phyloP scores from a whole-genome alignment of 31 red algal genomes.

The Porphyra umbilicalis region DNA sequence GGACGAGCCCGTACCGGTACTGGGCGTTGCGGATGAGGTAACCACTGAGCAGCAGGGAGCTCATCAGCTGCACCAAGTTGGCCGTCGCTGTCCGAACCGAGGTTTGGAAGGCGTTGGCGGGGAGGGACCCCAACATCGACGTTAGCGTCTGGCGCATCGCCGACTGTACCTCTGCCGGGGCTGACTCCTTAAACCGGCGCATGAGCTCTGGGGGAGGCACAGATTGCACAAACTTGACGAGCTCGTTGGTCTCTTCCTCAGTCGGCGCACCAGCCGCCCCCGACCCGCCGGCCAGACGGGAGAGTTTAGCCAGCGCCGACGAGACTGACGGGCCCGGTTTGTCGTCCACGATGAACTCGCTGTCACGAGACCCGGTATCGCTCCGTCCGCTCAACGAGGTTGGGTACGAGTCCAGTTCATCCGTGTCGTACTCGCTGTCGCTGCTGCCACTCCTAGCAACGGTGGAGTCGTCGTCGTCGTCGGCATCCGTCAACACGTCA shows the following conservation, averaged over 20 bases:
- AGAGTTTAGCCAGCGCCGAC: neutral
- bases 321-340: neutral
- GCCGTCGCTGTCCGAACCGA: constrained; percentile 56
- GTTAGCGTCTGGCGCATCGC: constrained; percentile 78
- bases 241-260: constrained; percentile 40
- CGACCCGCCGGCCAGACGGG: neutral
- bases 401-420: neutral
- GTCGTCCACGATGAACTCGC: constrained; percentile 47
- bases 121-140: constrained; percentile 74
- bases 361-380: constrained; percentile 52
- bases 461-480: neutral
- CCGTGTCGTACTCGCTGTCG: neutral
- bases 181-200: constrained; percentile 43
- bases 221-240: constrained; percentile 57
- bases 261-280: neutral
- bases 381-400: constrained; percentile 10
- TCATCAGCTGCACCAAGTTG: constrained; percentile 76
- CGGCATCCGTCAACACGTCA: neutral
- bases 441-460: neutral
- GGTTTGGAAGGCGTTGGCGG: constrained; percentile 42
- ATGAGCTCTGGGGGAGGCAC: constrained; percentile 71
- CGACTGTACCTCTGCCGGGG: constrained; percentile 75
- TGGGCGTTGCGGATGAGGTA: constrained; percentile 86
- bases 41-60: constrained; percentile 69
- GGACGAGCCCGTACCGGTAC: constrained; percentile 54